These are phyloP conservation scores for Exsudoporus floridanus DNA, from an alignment of 1,284 basidiomycete genomes.

Conservation along the genomic window DNA sequence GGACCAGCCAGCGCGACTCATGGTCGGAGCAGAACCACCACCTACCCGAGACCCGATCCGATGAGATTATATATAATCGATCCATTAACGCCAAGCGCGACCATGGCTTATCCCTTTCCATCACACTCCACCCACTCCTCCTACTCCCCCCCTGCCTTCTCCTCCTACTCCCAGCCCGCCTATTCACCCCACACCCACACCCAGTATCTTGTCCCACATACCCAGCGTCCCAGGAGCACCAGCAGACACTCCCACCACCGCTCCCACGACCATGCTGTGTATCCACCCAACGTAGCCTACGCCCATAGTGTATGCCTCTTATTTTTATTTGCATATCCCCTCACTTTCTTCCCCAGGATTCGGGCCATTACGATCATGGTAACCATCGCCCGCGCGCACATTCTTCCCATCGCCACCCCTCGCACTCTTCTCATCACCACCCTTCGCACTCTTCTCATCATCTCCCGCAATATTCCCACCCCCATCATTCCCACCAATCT, in stretches of 20 bases:
- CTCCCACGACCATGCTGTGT: slow-evolving; percentile 1
- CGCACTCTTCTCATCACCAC: background rate
- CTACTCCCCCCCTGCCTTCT: background rate
- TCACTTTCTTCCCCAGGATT: slow-evolving; percentile 9
- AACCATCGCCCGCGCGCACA: background rate
- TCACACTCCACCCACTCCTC: background rate
- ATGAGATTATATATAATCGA: slow-evolving; percentile 1
- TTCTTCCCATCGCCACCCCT: background rate
- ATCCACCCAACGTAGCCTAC: slow-evolving; percentile 10
- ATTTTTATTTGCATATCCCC: background rate
- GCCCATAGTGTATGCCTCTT: slow-evolving; percentile 13
- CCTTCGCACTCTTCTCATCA: slow-evolving; percentile 12
- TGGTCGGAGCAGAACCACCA: background rate
- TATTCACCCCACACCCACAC: background rate
- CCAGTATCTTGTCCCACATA: slow-evolving; percentile 11
- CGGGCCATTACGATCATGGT: slow-evolving; percentile 2
- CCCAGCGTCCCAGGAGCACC: slow-evolving; percentile 10
- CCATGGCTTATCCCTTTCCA: slow-evolving; percentile 18
- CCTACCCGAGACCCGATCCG: slow-evolving; percentile 24
- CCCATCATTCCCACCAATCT: background rate
- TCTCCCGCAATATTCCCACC: slow-evolving; percentile 9
- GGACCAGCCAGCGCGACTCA: slow-evolving; percentile 11
- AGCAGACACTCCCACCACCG: slow-evolving; percentile 20
- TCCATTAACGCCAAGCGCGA: no score
- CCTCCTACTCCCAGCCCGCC: no score